Evolutionary conservation across 352 stramenopile genomes (phyloP), one percentile per base, ranked within the genome.

Genomic region (Phytophthora aleatoria): DNA sequence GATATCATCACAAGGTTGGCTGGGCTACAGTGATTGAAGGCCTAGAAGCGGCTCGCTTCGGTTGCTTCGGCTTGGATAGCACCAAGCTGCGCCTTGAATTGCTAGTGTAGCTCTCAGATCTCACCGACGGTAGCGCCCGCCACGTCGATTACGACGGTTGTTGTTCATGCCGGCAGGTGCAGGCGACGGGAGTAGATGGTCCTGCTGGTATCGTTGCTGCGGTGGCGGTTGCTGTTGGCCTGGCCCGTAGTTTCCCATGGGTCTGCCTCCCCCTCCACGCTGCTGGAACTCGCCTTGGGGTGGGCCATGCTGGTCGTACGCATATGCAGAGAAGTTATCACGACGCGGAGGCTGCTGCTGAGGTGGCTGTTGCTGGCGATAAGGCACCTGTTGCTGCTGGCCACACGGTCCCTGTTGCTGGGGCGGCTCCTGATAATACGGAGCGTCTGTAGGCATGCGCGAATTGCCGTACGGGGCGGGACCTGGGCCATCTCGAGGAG

Each of bases 211-310:
- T 39, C 65, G 70, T 33, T 66, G 61, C 24, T 69, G 65, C 31
- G 49, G 66, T 24, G 57, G 58, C 20, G 64, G 58, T 39, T 73
- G 64, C 41, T 74, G 69, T 35, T 67, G 65, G 3, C 45, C 64
- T 44, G 39, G 39, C 5, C 68, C 68, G 42, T 76, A 73, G 31
- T 59, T 65, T 28, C 27, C 69, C 59, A 62, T 67, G 3, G 53
- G 58, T 45, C 64, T 69, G 41, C 31, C 59, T 43, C 53, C 20
- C 20, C 20, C 67, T 67, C 45, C 66, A 24, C 51, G 58, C 50
- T 73, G 69, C 69, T 76, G 69, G 45, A 67, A 76, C 31, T 70
- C 69, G 51, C 59, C 64, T 67, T 73, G 65, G n/a, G 65, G 65
- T 57, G 55, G 28, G 10, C 64, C 65, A 33, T 72, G 74, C 50